phyloP scores from a whole-genome alignment of 139 green algal genomes.

The Ettlia oleoabundans region DNA sequence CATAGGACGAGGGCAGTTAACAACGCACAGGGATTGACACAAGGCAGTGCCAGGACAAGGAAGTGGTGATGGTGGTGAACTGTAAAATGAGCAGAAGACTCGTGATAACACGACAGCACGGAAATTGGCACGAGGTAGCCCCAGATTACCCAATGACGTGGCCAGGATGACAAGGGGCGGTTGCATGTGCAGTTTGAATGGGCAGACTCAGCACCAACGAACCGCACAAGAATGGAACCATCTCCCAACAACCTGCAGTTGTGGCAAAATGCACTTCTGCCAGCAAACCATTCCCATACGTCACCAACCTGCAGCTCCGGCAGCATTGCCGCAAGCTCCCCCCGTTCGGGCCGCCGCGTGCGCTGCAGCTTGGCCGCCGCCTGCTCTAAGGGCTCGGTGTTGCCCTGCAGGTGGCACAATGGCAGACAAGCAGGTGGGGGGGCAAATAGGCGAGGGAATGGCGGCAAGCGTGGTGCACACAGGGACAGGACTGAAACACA shows the following conservation, averaged over 20 bases:
- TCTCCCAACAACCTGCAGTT: background rate
- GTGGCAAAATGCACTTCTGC: background rate
- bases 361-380: slow-evolving; percentile 34
- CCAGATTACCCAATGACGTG: too few species aligned
- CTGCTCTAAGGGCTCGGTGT: slow-evolving; percentile 33
- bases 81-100: too few species aligned
- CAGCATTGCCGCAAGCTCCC: slow-evolving; percentile 50
- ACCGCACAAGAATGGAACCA: too few species aligned
- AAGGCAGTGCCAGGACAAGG: too few species aligned
- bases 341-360: slow-evolving; percentile 38
- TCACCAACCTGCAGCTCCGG: slow-evolving; percentile 31
- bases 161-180: too few species aligned
- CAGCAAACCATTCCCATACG: background rate
- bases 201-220: too few species aligned
- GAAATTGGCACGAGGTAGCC: too few species aligned
- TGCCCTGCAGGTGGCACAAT: slow-evolving; percentile 19
- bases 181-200: too few species aligned
- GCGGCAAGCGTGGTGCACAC: background rate
- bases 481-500: background rate
- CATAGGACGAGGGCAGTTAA: slow-evolving; percentile 4
- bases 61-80: too few species aligned
- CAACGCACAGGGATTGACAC: too few species aligned
- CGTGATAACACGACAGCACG: too few species aligned
- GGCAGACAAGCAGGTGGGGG: background rate
- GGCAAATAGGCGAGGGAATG: background rate